These are phyloP conservation scores for Avena sativa DNA, from an alignment of 176 grass and related monocot genomes.

Conservation along the genomic window DNA sequence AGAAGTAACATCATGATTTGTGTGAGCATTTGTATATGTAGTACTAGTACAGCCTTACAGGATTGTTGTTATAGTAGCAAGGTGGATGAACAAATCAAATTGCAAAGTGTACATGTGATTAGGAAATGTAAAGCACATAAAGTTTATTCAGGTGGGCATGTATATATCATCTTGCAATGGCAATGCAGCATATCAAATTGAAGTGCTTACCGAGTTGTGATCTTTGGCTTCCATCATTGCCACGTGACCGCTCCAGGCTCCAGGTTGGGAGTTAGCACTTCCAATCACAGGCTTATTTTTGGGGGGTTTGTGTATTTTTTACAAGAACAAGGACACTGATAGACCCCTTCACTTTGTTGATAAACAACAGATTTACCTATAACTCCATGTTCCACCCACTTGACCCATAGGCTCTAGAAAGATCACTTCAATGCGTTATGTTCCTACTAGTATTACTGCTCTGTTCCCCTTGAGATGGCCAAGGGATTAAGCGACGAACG, in stretches of 20 bases:
- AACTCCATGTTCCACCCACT: conserved; percentile 1
- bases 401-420: not conserved
- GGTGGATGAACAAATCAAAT: conserved; percentile 11
- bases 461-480: not conserved
- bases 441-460: not conserved
- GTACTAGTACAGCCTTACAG: conserved; percentile 12
- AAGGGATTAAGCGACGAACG: not conserved
- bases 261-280: not conserved
- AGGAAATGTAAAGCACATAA: conserved; percentile 6
- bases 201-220: not conserved
- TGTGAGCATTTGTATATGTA: conserved; percentile 12
- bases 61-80: conserved; percentile 21
- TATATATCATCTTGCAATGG: conserved; percentile 17
- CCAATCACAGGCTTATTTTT: not conserved
- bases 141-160: not conserved
- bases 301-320: not conserved
- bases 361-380: not conserved
- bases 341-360: not conserved
- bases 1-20: conserved; percentile 5
- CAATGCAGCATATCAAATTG: not conserved
- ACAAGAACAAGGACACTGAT: not conserved
- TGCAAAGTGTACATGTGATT: conserved; percentile 21
- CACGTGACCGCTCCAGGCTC: not conserved
- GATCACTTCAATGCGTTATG: not conserved
- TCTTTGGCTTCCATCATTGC: not conserved